These are phyloP conservation scores for Puccinia hordei DNA, from an alignment of 1,284 basidiomycete species.

Conservation along the genomic window DNA sequence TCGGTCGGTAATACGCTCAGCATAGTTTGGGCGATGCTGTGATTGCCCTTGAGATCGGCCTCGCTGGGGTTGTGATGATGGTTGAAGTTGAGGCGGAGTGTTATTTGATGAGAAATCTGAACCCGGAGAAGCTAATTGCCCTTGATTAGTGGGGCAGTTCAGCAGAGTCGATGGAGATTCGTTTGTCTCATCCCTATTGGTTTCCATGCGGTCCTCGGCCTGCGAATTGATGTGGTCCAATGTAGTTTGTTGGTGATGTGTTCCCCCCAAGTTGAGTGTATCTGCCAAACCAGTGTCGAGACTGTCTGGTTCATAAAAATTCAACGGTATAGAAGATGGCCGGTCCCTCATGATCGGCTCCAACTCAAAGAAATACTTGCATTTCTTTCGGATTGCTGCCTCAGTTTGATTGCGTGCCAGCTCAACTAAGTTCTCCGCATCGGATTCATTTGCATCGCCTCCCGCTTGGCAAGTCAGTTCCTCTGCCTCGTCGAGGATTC, in stretches of 20 bases:
- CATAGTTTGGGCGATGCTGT: no score
- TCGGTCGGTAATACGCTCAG: no score
- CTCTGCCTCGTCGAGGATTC: not conserved
- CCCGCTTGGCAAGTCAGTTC: not conserved
- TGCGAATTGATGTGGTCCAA: not conserved
- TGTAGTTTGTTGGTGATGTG: not conserved
- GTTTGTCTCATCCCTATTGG: no score
- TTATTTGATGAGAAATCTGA: no score
- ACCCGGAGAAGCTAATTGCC: no score
- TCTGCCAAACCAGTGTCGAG: not conserved
- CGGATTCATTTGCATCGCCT: not conserved
- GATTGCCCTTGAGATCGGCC: no score
- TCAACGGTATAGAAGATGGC: not conserved
- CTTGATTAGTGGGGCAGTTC: no score
- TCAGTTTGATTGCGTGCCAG: not conserved
- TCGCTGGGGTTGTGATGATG: no score
- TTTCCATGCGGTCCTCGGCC: no score
- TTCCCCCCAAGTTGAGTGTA: not conserved
- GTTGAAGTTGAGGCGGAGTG: no score
- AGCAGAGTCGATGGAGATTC: no score
- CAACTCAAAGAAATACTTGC: constrained; percentile 8
- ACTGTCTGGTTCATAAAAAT: not conserved
- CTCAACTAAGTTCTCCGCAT: not conserved
- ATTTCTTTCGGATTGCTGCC: not conserved
- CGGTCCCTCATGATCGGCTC: not conserved